These are phyloP conservation scores for Pyricularia pennisetigena DNA, from an alignment of 2,329 filamentous ascomycete genomes.

Conservation along the genomic window DNA sequence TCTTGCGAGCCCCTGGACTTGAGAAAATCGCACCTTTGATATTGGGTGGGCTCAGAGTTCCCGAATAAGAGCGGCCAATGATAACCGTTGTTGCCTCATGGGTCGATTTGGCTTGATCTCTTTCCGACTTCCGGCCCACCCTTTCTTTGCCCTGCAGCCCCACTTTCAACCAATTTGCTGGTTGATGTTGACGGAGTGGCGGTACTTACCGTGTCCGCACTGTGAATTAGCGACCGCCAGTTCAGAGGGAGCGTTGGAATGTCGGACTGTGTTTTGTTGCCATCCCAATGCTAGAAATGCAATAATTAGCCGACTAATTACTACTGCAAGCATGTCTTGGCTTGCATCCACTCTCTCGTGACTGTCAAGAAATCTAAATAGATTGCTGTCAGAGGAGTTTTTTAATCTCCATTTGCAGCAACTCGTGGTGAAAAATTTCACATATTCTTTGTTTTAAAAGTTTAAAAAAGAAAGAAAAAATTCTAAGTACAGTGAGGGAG, in stretches of 20 bases:
- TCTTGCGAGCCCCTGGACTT: neutral
- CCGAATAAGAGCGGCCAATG: neutral
- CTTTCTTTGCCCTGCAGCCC: neutral
- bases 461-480: neutral
- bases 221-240: neutral
- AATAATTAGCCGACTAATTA: neutral
- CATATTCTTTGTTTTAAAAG: too few relatives aligned
- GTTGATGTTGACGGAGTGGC: neutral
- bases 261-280: neutral
- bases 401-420: neutral
- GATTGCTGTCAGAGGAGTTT: neutral
- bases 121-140: slow-evolving; percentile 4
- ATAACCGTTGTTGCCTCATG: neutral
- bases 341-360: neutral
- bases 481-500: too few relatives aligned
- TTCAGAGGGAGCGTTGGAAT: neutral
- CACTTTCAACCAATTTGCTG: neutral
- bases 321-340: neutral
- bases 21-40: neutral
- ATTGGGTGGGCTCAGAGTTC: neutral
- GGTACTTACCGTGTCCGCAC: neutral
- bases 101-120: neutral
- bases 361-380: neutral
- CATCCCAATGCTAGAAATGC: neutral
- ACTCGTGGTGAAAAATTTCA: neutral